Percentiles rank a stretch among this genome's conserved stretches.
Conservation (phyloP, 2,329 filamentous ascomycete genomes). For the Diaporthe caulivora region DNA sequence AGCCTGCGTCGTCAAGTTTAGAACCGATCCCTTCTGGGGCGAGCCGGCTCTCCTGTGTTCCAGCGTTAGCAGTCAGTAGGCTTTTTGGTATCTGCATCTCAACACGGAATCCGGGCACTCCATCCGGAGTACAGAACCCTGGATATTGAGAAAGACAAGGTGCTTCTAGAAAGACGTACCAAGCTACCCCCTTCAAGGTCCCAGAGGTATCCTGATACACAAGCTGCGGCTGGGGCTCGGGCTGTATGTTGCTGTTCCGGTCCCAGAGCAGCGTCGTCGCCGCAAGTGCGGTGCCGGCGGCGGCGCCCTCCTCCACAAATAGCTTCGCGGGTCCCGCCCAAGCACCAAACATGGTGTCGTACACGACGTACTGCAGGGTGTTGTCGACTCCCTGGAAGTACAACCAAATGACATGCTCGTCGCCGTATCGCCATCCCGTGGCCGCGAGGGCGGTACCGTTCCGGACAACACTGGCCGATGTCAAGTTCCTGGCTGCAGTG, state of each 20-base stretch:
- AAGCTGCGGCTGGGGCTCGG: conserved; percentile 12
- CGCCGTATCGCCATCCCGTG: conserved; percentile 17
- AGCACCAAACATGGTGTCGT: conserved; percentile 5
- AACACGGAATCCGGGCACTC: neutral
- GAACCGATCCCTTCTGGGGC: neutral
- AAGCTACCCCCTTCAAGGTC: neutral
- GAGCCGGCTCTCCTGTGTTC: neutral
- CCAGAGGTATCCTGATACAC: conserved; percentile 12
- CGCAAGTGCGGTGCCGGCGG: conserved; percentile 6
- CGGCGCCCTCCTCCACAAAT: neutral
- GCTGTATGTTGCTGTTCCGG: neutral
- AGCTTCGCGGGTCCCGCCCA: conserved; percentile 15
- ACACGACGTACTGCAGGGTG: neutral
- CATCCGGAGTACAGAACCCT: neutral
- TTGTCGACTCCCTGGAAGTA: conserved; percentile 6
- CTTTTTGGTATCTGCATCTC: neutral
- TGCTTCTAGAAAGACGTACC: neutral
- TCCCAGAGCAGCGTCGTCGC: conserved; percentile 19
- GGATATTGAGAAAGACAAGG: neutral
- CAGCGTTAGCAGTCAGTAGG: neutral
- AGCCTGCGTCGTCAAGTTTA: neutral
- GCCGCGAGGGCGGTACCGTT: conserved; percentile 17
- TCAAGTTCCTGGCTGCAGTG: neutral
- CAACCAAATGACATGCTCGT: conserved; percentile 16
- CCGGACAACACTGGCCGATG: conserved; percentile 3